phyloP scores from a whole-genome alignment of 1,139 yeast species.

The Kurtzmaniella quercitrusa region DNA sequence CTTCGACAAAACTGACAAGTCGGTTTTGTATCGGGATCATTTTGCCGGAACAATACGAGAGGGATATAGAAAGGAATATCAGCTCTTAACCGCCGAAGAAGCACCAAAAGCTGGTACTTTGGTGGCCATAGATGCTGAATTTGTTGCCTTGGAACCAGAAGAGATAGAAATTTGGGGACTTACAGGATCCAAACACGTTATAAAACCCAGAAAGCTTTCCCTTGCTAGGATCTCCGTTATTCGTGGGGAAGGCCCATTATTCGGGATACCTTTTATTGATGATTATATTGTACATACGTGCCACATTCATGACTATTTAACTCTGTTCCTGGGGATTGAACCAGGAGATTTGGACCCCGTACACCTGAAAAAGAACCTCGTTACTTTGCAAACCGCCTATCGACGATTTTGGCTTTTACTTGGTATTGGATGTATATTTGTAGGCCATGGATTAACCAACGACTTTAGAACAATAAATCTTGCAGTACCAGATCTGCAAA shows the following conservation, averaged over 20 bases:
- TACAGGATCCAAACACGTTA: constrained; percentile 62
- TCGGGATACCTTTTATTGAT: constrained; percentile 84
- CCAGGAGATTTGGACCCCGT: constrained; percentile 83
- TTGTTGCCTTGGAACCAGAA: constrained; percentile 79
- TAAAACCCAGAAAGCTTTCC: constrained; percentile 72
- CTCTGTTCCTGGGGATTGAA: constrained; percentile 89
- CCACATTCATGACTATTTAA: constrained; percentile 77
- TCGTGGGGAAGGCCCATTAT: constrained; percentile 62
- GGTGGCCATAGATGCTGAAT: constrained; percentile 96
- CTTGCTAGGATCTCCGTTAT: constrained; percentile 88
- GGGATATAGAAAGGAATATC: constrained; percentile 56
- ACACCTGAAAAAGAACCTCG: constrained; percentile 64
- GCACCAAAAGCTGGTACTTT: constrained; percentile 73
- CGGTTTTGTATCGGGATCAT: constrained; percentile 69
- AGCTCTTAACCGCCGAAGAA: constrained; percentile 58
- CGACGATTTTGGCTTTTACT: constrained; percentile 83
- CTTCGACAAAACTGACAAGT: constrained; percentile 40
- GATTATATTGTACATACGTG: constrained; percentile 80
- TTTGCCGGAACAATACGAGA: constrained; percentile 70
- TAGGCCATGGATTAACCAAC: constrained; percentile 89
- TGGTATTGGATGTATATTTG: constrained; percentile 85
- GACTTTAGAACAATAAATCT: constrained; percentile 93
- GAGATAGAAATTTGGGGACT: constrained; percentile 66
- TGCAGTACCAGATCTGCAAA: constrained; percentile 79
- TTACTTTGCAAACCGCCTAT: constrained; percentile 79